These are phyloP conservation scores for Simmondsia chinensis DNA, from an alignment of 148 eudicot species.

Conservation along the genomic window DNA sequence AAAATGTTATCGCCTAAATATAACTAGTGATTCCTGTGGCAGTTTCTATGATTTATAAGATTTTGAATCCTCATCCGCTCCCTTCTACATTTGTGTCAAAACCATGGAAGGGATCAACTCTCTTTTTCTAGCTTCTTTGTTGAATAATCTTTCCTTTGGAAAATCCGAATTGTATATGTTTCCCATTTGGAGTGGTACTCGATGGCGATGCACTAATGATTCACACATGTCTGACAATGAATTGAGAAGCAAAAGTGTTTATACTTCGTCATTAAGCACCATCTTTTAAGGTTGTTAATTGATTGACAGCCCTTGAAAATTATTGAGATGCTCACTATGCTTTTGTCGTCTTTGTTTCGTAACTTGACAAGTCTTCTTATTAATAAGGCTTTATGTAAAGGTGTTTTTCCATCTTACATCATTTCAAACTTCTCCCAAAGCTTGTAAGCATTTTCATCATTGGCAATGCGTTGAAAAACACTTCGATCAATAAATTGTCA, in stretches of 20 bases:
- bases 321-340: constrained; percentile 7
- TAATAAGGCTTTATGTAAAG: neutral
- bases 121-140: constrained; percentile 1
- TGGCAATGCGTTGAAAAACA: constrained; percentile 4
- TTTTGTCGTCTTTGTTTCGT: neutral
- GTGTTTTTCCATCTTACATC: neutral
- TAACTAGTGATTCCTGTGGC: too few species aligned
- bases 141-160: neutral
- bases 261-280: neutral
- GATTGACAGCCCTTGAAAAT: constrained; percentile 4
- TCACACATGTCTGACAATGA: neutral
- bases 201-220: neutral
- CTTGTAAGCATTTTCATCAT: neutral
- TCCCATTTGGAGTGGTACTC: neutral
- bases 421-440: constrained; percentile 9
- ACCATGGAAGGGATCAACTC: neutral
- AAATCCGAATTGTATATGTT: neutral
- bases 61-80: too few species aligned
- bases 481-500: constrained; percentile 6
- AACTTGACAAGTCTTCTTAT: constrained; percentile 1
- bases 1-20: too few species aligned
- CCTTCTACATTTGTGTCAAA: neutral
- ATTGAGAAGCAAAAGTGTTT: constrained; percentile 1
- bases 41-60: too few species aligned
- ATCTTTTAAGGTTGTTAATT: neutral